A percentile compares a stretch with the other conserved stretches of the same genome.
Conservation (phyloP, 106 monocot species). For the Dendrobium chrysotoxum region DNA sequence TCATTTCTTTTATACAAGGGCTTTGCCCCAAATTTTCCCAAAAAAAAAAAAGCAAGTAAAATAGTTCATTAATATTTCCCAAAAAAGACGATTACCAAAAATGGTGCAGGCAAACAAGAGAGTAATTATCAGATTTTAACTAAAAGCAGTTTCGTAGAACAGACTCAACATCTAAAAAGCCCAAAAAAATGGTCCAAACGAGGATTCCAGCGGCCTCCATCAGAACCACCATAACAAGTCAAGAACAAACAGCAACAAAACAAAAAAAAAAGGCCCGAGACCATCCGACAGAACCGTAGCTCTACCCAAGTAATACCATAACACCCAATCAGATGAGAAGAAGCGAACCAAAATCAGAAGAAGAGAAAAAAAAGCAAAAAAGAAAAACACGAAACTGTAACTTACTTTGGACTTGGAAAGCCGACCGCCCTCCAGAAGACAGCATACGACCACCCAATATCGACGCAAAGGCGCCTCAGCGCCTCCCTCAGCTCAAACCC, state of each 20-base stretch:
- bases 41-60: background rate
- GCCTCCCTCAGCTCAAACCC: conserved; percentile 32
- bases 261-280: background rate
- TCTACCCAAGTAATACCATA: background rate
- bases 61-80: background rate
- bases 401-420: conserved; percentile 6
- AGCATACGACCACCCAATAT: conserved; percentile 83
- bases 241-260: conserved; percentile 5
- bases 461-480: conserved; percentile 57
- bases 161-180: background rate
- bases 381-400: background rate
- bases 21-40: no score
- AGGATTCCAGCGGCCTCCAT: background rate
- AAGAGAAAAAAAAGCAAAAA: background rate
- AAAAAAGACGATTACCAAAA: background rate
- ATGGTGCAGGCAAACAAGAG: background rate
- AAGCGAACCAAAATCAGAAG: background rate
- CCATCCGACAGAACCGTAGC: background rate
- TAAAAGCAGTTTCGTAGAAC: background rate
- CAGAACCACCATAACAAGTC: conserved; percentile 1
- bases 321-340: background rate
- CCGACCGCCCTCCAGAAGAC: conserved; percentile 62
- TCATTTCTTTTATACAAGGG: no score
- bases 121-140: background rate
- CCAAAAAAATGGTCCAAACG: background rate